phyloP scores from a whole-genome alignment of 2,329 filamentous ascomycete genomes.

The Scedosporium boydii region DNA sequence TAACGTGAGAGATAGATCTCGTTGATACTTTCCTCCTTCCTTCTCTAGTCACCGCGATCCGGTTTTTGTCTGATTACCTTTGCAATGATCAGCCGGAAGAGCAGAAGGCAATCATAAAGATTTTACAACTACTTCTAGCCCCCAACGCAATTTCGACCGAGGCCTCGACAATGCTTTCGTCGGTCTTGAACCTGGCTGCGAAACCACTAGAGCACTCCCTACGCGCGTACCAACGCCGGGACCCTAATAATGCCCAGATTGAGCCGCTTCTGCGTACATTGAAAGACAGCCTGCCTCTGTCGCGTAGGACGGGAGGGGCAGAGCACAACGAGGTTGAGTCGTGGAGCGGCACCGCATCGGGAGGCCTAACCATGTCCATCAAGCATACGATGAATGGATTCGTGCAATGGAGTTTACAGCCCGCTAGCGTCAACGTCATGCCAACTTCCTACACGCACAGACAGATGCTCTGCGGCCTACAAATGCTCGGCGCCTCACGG shows the following conservation, averaged over 20 bases:
- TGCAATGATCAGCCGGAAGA: slow-evolving; percentile 55
- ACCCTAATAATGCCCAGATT: slow-evolving; percentile 59
- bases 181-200: slow-evolving; percentile 63
- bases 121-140: slow-evolving; percentile 63
- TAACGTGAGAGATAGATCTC: slow-evolving; percentile 42
- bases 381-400: slow-evolving; percentile 53
- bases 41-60: slow-evolving; percentile 63
- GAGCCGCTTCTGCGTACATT: slow-evolving; percentile 60
- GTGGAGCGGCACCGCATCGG: slow-evolving; percentile 50
- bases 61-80: slow-evolving; percentile 61
- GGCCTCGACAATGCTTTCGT: slow-evolving; percentile 59
- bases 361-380: slow-evolving; percentile 48
- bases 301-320: slow-evolving; percentile 51
- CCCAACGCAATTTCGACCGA: slow-evolving; percentile 63
- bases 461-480: slow-evolving; percentile 52
- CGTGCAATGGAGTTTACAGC: slow-evolving; percentile 56
- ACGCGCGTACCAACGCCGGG: slow-evolving; percentile 54
- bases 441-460: slow-evolving; percentile 64
- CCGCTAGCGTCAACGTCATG: slow-evolving; percentile 38
- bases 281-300: slow-evolving; percentile 46
- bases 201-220: slow-evolving; percentile 59
- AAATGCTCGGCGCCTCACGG: slow-evolving; percentile 51
- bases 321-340: slow-evolving; percentile 58
- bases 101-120: slow-evolving; percentile 58
- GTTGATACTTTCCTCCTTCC: slow-evolving; percentile 75